These are phyloP conservation scores for Liriodendron chinense DNA, from an alignment of 164 flowering plant species.

Conservation along the genomic window DNA sequence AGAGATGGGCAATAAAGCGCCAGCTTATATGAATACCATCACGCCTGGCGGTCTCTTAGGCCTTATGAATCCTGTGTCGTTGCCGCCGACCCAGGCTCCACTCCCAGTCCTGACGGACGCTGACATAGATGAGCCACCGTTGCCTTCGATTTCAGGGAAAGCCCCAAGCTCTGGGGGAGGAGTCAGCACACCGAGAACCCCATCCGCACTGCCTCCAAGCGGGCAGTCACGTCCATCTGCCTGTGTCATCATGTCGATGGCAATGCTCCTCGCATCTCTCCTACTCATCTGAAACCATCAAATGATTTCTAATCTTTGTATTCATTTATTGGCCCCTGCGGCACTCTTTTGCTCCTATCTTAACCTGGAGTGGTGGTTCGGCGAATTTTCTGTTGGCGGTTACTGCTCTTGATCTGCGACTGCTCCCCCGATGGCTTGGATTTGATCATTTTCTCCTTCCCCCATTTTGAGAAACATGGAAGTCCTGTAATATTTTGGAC, in stretches of 20 bases:
- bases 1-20: conserved; percentile 21
- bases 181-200: conserved; percentile 11
- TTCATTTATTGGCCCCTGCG: not conserved
- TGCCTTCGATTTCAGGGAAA: conserved; percentile 38
- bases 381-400: not conserved
- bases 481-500: not conserved
- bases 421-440: not conserved
- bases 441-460: not conserved
- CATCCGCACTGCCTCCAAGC: conserved; percentile 30
- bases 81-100: conserved; percentile 76
- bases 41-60: conserved; percentile 38
- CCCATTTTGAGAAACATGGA: not conserved
- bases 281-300: conserved; percentile 9
- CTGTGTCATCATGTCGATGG: conserved; percentile 22
- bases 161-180: conserved; percentile 17
- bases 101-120: conserved; percentile 40
- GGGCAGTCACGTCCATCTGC: conserved; percentile 37
- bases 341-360: not conserved
- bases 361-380: no score
- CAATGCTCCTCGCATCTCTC: conserved; percentile 28
- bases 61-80: not conserved
- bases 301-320: not conserved
- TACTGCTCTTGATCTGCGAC: not conserved
- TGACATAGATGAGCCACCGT: conserved; percentile 68
- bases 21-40: conserved; percentile 47